Base-by-base conservation (phyloP, 495 filamentous ascomycete species). In the Lichina pygmaea region DNA sequence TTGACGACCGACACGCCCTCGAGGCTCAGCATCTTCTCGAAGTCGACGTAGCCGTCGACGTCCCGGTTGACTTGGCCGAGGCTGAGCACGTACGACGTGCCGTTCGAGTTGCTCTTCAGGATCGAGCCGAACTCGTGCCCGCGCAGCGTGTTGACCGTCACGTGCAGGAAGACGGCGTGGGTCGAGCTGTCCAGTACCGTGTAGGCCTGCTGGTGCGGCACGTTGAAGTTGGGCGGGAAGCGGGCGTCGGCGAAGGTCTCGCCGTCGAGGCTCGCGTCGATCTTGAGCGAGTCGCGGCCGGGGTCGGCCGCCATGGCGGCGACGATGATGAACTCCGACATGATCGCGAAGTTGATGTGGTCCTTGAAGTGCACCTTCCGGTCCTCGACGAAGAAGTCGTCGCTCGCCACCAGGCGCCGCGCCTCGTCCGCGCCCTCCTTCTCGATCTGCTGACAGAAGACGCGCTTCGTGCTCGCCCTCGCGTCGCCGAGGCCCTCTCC, bases 41-140 rank as follows among this genome's bases (percentile, higher is more conserved):
- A 99, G 57, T 99, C 89, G 37, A 89, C 84, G 55, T 77, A 93
- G 39, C 78, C 85, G 0, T 44, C 50, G 4, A 65, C 59, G 51
- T 92, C 72, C 46, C 78, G 68, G 58, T 93, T 93, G 52, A 94
- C 79, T 0, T 67, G 70, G 42, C 68, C 60, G 8, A 86, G 61
- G 57, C 78, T 86, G 43, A 86, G 62, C 16, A 91, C 81, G 52
- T 94, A 99, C 3, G 78, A 86, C 0, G 89, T 95, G 36, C 89
- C 89, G 55, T 95, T 95, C 53, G 81, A 93, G 60, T 99, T 99
- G 52, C 83, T 92, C 68, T 95, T 95, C 54, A 99, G 68, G 44
- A 99, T 76, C 24, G 73, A 73, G n/a, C 89, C 89, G 50, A 78
- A 83, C 45, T 75, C 71, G 34, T 66, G 68, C 4, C 66, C 74